Percentiles rank a stretch among this genome's conserved stretches.
Conservation (phyloP, 495 filamentous ascomycete genomes). For the Cercophora sp. region DNA sequence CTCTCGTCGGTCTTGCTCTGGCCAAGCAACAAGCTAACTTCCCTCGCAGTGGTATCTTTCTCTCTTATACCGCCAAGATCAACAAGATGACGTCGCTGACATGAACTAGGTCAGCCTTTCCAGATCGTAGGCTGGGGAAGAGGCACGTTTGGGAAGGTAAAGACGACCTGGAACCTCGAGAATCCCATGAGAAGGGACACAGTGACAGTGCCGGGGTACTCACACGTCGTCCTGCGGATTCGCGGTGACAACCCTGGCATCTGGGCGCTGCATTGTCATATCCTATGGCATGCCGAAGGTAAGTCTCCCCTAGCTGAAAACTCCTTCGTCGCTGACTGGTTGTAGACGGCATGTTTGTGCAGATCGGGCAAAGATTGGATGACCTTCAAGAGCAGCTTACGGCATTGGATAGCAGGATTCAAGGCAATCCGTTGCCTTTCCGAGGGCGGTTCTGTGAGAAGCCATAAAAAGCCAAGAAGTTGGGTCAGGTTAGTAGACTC, state of each 20-base stretch:
- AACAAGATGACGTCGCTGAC: background rate
- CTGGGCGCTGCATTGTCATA: conserved; percentile 53
- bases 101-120: conserved; percentile 1
- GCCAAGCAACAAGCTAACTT: background rate
- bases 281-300: conserved; percentile 43
- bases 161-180: conserved; percentile 9
- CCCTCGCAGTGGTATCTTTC: too few relatives aligned
- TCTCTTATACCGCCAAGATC: too few relatives aligned
- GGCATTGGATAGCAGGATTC: background rate
- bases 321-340: background rate
- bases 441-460: background rate
- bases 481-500: too few relatives aligned
- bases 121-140: conserved; percentile 8
- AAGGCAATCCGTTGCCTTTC: background rate
- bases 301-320: background rate
- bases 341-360: conserved; percentile 7
- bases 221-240: conserved; percentile 47
- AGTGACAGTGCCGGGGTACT: conserved; percentile 37
- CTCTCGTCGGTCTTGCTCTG: background rate
- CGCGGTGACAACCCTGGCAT: conserved; percentile 50
- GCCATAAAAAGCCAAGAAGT: too few relatives aligned
- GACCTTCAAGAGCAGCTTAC: background rate
- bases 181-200: conserved; percentile 58
- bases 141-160: background rate
- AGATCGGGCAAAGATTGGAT: conserved; percentile 3